Evolutionary conservation across 2,329 filamentous ascomycete species (phyloP).

Genomic region (Nemania diffusa): DNA sequence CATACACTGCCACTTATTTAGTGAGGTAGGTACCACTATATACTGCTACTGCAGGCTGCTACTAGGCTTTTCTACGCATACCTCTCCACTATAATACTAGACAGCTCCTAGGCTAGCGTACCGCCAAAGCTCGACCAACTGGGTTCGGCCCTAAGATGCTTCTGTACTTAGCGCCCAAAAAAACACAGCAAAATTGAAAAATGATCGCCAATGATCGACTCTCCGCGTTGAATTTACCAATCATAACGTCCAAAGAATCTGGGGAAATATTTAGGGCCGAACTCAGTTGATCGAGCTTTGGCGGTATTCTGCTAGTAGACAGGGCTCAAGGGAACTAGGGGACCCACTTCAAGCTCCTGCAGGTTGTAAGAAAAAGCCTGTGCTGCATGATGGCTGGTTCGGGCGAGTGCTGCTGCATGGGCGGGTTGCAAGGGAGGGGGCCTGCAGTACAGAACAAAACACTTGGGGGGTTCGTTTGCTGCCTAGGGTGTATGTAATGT

Average conservation of each 20-base stretch:
- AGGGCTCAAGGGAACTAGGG: conserved; percentile 20
- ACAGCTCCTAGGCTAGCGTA: conserved; percentile 13
- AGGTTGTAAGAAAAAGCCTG: conserved; percentile 31
- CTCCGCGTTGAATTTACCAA: too few relatives aligned
- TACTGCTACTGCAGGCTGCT: conserved; percentile 25
- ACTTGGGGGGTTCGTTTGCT: conserved; percentile 27
- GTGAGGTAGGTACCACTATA: conserved; percentile 4
- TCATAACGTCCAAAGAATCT: too few relatives aligned
- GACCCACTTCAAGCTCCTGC: conserved; percentile 32
- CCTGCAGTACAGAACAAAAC: conserved; percentile 32
- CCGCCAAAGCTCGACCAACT: too few relatives aligned
- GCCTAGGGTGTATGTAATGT: background rate
- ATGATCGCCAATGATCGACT: too few relatives aligned
- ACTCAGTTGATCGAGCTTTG: too few relatives aligned
- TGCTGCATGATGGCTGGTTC: conserved; percentile 42
- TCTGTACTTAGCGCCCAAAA: too few relatives aligned
- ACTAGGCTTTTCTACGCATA: conserved; percentile 15
- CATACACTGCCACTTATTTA: background rate
- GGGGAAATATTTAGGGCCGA: too few relatives aligned
- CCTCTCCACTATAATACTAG: conserved; percentile 7
- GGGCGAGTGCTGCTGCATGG: conserved; percentile 43
- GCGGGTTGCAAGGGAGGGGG: conserved; percentile 31
- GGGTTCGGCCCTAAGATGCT: too few relatives aligned
- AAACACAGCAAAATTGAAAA: too few relatives aligned
- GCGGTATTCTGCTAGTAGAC: conserved; percentile 5